A percentile compares a stretch with the other conserved stretches of the same genome.
These are phyloP conservation scores for Centrapalus pauciflorus DNA, from an alignment of 129 eudicot genomes.

Conservation along the genomic window DNA sequence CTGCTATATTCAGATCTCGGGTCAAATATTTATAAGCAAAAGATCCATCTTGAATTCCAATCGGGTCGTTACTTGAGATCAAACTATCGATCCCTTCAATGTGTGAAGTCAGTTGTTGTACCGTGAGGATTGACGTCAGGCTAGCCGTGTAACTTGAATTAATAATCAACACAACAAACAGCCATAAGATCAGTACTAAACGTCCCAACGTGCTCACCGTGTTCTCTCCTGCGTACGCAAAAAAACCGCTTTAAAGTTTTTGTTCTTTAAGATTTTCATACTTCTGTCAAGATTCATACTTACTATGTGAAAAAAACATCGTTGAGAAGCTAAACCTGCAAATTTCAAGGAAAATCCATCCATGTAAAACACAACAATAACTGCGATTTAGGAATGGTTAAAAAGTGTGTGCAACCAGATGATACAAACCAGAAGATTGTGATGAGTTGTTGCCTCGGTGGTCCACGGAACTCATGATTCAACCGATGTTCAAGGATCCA, in stretches of 20 bases:
- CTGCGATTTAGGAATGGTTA: too few relatives aligned
- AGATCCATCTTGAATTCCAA: slow-evolving; percentile 85
- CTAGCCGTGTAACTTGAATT: slow-evolving; percentile 95
- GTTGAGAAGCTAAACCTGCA: slow-evolving; percentile 99
- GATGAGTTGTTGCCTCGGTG: slow-evolving; percentile 83
- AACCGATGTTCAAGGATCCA: slow-evolving; percentile 92
- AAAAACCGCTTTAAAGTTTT: neutral
- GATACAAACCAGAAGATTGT: slow-evolving; percentile 78
- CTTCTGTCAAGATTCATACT: slow-evolving; percentile 29
- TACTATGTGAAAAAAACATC: slow-evolving; percentile 96
- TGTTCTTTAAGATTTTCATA: neutral
- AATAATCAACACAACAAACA: slow-evolving; percentile 72
- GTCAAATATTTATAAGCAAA: slow-evolving; percentile 61
- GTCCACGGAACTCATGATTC: slow-evolving; percentile 86
- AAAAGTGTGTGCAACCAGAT: neutral
- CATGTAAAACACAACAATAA: neutral
- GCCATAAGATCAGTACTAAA: slow-evolving; percentile 74
- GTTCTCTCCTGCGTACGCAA: slow-evolving; percentile 60
- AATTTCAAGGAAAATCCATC: slow-evolving; percentile 9
- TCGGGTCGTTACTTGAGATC: slow-evolving; percentile 54
- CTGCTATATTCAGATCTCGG: slow-evolving; percentile 49
- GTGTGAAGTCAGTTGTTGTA: slow-evolving; percentile 61
- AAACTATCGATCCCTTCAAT: slow-evolving; percentile 74
- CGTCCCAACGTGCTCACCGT: slow-evolving; percentile 82
- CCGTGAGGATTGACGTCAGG: slow-evolving; percentile 87